Base-by-base conservation (phyloP, 768 basidiomycete species). In the Lentinula detonsa region DNA sequence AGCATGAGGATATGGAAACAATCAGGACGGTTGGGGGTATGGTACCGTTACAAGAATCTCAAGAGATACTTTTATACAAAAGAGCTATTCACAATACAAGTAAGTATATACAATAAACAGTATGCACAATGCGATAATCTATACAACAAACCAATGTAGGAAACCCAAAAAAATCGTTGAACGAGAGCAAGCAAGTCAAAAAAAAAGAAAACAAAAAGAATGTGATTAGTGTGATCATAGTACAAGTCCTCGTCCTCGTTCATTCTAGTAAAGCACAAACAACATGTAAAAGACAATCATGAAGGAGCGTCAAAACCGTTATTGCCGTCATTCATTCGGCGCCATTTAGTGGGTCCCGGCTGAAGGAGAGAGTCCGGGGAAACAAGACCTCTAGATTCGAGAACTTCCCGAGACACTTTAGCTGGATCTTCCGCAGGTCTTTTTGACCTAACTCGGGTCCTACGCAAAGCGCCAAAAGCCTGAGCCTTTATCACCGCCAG, bases 401-500 rank as follows among this genome's bases (percentile, higher is more conserved):
- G 76, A n/a, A 90, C 88, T 72, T 91, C 87, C 73, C 90, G 81
- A 3, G 91, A 90, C 63, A 88, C 87, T 63, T 85, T 87, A 35
- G 88, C 84, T 42, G 84, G 78, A 21, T 75, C 63, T 43, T 75
- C 85, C 4, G 91, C 91, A 46, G 88, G 82, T 40, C 84, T 87
- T 77, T 88, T 93, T 55, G 83, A 81, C 63, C 88, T 81, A 46
- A 87, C 80, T 61, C 91, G 84, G 59, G 91, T 88, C 71, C 91
- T 81, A 56, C 91, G 87, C 64, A 92, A 76, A 18, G 90, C 90
- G 35, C 91, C 92, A 70, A 93, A 94, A 42, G 92, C 87, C 70
- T 93, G 91, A 46, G 91, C 91, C 75, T 93, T 94, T 75, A 94
- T 92, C 61, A 93, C 91, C 57, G 92, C 91, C 51, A 94, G 82